These are phyloP conservation scores for Acacia pycnantha DNA, from an alignment of 331 rosid species.

Conservation along the genomic window DNA sequence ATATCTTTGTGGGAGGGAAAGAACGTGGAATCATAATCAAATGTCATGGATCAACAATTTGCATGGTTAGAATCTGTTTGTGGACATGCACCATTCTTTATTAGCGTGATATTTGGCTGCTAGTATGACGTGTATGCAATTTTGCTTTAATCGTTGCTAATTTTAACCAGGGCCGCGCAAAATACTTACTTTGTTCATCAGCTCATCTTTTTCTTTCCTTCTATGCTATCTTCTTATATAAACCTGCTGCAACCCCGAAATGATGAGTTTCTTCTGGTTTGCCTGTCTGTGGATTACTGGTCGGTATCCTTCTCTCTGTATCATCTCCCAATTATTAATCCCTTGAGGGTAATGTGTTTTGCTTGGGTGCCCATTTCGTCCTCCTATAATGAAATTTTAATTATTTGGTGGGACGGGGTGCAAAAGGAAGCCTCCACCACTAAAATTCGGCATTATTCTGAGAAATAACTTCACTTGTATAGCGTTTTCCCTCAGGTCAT, in stretches of 20 bases:
- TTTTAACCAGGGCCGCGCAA: not conserved
- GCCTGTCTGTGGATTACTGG: constrained; percentile 3
- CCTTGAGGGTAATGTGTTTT: not conserved
- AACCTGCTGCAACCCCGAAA: not conserved
- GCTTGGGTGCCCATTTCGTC: not conserved
- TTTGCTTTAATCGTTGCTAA: not conserved
- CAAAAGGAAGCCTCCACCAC: not conserved
- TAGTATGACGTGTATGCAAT: constrained; percentile 33
- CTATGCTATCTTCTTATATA: not conserved
- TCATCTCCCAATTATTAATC: not conserved
- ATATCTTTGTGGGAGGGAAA: constrained; percentile 9
- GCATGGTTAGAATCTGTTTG: constrained; percentile 39
- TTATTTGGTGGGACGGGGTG: not conserved
- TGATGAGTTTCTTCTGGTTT: not conserved
- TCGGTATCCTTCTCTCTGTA: not conserved
- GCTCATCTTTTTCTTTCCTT: not conserved
- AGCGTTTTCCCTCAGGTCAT: not conserved
- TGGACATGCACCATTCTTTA: constrained; percentile 39
- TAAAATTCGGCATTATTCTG: not conserved
- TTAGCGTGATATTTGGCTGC: constrained; percentile 28
- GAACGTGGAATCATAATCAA: not conserved
- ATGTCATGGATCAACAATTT: constrained; percentile 21
- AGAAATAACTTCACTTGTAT: not conserved
- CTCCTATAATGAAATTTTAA: not conserved
- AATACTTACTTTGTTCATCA: not conserved